These are phyloP conservation scores for Zoysia pacifica DNA, from an alignment of 176 grass and related monocot genomes.

Conservation along the genomic window DNA sequence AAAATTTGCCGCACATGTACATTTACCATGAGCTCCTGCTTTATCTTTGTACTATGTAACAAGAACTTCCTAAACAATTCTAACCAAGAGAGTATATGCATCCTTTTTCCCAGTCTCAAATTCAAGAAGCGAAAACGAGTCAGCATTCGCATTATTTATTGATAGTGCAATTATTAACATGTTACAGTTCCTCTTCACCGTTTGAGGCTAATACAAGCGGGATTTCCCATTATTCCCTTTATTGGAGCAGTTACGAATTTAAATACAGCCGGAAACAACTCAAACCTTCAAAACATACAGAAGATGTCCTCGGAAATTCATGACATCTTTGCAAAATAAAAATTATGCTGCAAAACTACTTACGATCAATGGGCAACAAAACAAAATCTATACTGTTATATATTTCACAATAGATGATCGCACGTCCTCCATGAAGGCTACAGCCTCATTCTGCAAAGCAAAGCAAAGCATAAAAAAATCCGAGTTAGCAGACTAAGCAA, in stretches of 20 bases:
- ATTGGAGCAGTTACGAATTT: not conserved
- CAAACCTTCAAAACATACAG: not conserved
- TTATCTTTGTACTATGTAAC: too few species aligned
- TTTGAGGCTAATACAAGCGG: too few species aligned
- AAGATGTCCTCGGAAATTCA: not conserved
- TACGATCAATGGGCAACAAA: not conserved
- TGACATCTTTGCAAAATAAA: not conserved
- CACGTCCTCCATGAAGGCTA: constrained; percentile 75
- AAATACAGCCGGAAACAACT: constrained; percentile 1
- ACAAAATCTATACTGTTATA: constrained; percentile 62
- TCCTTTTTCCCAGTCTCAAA: too few species aligned
- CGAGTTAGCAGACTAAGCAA: not conserved
- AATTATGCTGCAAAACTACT: not conserved
- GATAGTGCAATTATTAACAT: too few species aligned
- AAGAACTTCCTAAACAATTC: too few species aligned
- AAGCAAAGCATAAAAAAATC: not conserved
- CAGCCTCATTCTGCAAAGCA: constrained; percentile 80
- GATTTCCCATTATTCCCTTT: not conserved
- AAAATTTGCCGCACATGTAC: too few species aligned
- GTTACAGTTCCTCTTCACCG: too few species aligned
- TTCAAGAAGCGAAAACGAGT: too few species aligned
- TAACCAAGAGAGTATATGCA: too few species aligned
- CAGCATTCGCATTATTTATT: too few species aligned
- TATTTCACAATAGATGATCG: constrained; percentile 83
- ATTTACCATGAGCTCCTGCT: too few species aligned